phyloP scores from a whole-genome alignment of 1,284 basidiomycete species.

The Hypsizygus ulmarius region DNA sequence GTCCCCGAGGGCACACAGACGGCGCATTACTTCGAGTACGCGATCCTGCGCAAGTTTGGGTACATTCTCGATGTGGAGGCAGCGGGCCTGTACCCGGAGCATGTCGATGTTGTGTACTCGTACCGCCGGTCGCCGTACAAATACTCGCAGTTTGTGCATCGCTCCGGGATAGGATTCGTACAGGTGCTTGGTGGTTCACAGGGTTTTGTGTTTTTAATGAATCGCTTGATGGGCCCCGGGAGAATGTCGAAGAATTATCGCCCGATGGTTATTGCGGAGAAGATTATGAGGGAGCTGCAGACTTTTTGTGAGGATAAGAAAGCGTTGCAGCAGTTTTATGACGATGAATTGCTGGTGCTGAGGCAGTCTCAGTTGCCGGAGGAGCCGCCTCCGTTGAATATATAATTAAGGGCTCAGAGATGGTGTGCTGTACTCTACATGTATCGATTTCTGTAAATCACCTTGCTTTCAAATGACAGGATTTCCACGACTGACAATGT shows the following conservation, averaged over 20 bases:
- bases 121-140: constrained; percentile 78
- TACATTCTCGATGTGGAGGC: constrained; percentile 90
- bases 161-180: constrained; percentile 82
- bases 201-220: constrained; percentile 87
- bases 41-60: constrained; percentile 70
- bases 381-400: constrained; percentile 61
- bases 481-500: too few relatives aligned
- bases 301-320: constrained; percentile 65
- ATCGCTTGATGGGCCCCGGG: constrained; percentile 73
- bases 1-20: constrained; percentile 65
- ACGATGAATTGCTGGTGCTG: constrained; percentile 60
- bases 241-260: constrained; percentile 56
- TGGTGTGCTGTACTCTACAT: not conserved
- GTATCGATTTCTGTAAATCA: too few relatives aligned
- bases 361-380: constrained; percentile 40
- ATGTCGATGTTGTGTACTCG: constrained; percentile 84
- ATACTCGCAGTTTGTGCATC: constrained; percentile 88
- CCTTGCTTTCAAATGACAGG: too few relatives aligned
- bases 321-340: constrained; percentile 64
- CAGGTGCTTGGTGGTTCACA: constrained; percentile 77
- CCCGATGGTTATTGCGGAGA: constrained; percentile 52
- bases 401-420: too few relatives aligned
- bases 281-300: constrained; percentile 57
- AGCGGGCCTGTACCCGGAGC: constrained; percentile 68
- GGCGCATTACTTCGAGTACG: constrained; percentile 78